Evolutionary conservation across 164 flowering plant species (phyloP), one percentile per base, ranked within the genome.

Genomic region (Santalum album): DNA sequence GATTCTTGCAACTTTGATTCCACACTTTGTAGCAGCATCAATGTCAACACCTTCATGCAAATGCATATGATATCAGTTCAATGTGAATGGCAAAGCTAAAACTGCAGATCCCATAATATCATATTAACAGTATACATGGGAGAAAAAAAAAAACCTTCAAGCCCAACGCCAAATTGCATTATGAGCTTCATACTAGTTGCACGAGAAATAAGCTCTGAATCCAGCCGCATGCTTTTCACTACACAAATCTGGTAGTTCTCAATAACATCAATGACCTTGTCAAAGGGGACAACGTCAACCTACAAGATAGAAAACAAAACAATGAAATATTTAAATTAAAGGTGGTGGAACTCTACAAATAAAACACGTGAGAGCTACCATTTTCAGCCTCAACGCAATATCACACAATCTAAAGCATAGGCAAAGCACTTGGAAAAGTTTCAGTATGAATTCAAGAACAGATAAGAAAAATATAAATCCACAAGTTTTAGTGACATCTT

Each of bases 101-200:
- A n/a, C n/a, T n/a, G n/a, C n/a, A n/a, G n/a, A n/a, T n/a, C n/a
- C n/a, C 21, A 43, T 43, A 43, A 22, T 17, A 20, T 45, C 24
- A 45, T 45, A 22, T n/a, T 43, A 43, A n/a, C 20, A 18, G 36
- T 32, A 43, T n/a, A 18, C 34, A 48, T 2, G 17, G n/a, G n/a
- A n/a, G n/a, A n/a, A n/a, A n/a, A 29, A 61, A 15, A 46, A 36
- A 25, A 5, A 83, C 98, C 96, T 78, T 90, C 95, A 27, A 90
- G 67, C 20, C 96, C 98, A 66, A 90, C 95, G 64, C 98, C 98
- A 70, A 55, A 87, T 68, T 90, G 96, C 87, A 90, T 62, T 36
- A 90, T 68, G 39, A 90, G 83, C 83, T 87, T 85, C 90, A 90
- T 76, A 47, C 75, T 66, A 19, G 48, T 82, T 34, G 98, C 98